Evolutionary conservation across 495 filamentous ascomycete species (phyloP).

Genomic region (Clohesyomyces aquaticus): DNA sequence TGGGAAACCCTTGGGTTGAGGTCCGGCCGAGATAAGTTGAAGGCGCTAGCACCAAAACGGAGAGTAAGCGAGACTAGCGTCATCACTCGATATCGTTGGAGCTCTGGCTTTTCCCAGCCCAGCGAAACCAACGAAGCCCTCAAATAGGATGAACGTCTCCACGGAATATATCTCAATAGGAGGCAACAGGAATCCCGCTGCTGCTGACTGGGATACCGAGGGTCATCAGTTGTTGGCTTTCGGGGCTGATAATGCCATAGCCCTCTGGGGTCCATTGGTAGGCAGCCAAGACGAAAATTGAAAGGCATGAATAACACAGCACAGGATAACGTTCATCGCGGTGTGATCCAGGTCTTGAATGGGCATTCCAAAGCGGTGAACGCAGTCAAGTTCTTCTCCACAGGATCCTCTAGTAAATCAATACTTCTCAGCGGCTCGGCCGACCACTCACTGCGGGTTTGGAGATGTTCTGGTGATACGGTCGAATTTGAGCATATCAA

Average conservation of each 20-base stretch:
- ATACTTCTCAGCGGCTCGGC: constrained; percentile 79
- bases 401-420: constrained; percentile 51
- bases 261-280: constrained; percentile 85
- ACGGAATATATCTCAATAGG: constrained; percentile 76
- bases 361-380: constrained; percentile 84
- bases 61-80: constrained; percentile 34
- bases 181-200: constrained; percentile 85
- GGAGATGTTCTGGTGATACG: constrained; percentile 52
- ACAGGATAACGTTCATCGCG: constrained; percentile 56
- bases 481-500: constrained; percentile 51
- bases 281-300: constrained; percentile 35
- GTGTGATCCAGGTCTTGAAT: constrained; percentile 70
- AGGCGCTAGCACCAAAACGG: constrained; percentile 11
- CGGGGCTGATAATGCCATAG: constrained; percentile 85
- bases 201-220: constrained; percentile 83
- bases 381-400: constrained; percentile 76
- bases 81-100: constrained; percentile 22
- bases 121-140: neutral
- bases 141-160: constrained; percentile 25
- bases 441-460: constrained; percentile 77
- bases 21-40: neutral
- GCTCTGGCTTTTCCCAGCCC: neutral
- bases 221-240: constrained; percentile 75
- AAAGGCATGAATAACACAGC: neutral
- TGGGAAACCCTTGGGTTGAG: neutral